These are phyloP conservation scores for Aspergillus viridinutans DNA, from an alignment of 2,329 filamentous ascomycete genomes.

Conservation along the genomic window DNA sequence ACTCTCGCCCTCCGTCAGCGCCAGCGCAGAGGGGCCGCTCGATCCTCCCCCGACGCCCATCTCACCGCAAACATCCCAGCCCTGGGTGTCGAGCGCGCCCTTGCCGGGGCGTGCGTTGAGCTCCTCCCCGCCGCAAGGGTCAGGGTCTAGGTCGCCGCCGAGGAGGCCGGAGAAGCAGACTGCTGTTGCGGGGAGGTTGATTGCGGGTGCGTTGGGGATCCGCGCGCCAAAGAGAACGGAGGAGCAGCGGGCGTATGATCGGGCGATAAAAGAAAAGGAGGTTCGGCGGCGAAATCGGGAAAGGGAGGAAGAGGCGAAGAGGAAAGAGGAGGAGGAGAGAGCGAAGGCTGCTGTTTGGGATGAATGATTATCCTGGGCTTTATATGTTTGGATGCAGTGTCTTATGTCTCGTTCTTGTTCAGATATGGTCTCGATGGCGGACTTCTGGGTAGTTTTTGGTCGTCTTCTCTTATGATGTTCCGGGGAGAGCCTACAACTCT, in stretches of 20 bases:
- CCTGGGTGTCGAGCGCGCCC: conserved; percentile 15
- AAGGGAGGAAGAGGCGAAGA: conserved; percentile 59
- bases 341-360: conserved; percentile 88
- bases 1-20: conserved; percentile 23
- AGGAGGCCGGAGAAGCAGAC: conserved; percentile 84
- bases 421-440: neutral
- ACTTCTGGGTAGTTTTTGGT: neutral
- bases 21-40: conserved; percentile 28
- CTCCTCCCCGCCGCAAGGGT: conserved; percentile 14
- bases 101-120: conserved; percentile 9
- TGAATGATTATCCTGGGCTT: conserved; percentile 39
- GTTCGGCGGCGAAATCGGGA: conserved; percentile 70
- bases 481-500: neutral
- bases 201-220: conserved; percentile 81
- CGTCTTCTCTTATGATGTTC: neutral
- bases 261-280: conserved; percentile 77
- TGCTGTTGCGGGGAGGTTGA: conserved; percentile 82
- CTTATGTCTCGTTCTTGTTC: neutral
- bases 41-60: conserved; percentile 67
- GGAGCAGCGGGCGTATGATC: conserved; percentile 84
- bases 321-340: conserved; percentile 63
- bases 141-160: conserved; percentile 10
- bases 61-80: conserved; percentile 44
- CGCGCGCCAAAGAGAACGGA: conserved; percentile 76
- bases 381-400: neutral